Evolutionary conservation across 331 rosid genomes (phyloP).

Genomic region (Quercus tomentella): DNA sequence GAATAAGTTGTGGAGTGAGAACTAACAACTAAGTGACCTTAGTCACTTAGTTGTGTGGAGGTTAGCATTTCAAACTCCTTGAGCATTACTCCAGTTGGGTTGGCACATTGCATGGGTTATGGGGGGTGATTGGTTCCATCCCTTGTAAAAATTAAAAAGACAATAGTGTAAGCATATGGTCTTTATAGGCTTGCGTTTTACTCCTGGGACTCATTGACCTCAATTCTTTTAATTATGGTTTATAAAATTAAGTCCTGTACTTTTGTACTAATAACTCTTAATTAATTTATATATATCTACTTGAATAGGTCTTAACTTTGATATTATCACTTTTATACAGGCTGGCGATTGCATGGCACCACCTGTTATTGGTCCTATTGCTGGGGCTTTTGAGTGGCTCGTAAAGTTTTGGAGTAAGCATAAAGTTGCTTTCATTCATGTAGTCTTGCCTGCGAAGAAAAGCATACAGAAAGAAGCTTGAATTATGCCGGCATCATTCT

Average conservation of each 20-base stretch:
- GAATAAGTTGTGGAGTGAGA: too few species aligned
- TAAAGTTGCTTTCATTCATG: not conserved
- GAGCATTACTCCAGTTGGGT: not conserved
- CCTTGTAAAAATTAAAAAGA: not conserved
- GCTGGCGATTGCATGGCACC: not conserved
- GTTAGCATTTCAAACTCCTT: not conserved
- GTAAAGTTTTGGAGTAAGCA: not conserved
- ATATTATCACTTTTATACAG: not conserved
- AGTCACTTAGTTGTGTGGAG: not conserved
- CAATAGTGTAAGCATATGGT: not conserved
- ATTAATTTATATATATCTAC: not conserved
- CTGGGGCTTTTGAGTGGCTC: not conserved
- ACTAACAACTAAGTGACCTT: not conserved
- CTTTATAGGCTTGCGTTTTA: not conserved
- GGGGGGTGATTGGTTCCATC: not conserved
- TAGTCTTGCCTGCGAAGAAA: not conserved
- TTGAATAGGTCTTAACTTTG: not conserved
- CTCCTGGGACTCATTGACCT: not conserved
- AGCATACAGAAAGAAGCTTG: not conserved
- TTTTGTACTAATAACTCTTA: not conserved
- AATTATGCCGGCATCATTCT: not conserved
- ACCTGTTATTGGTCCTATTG: not conserved
- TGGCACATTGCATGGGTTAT: not conserved
- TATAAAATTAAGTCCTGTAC: not conserved
- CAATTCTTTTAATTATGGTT: not conserved